These are phyloP conservation scores for Annona squamosa DNA, from an alignment of 164 flowering plant genomes.

Conservation along the genomic window DNA sequence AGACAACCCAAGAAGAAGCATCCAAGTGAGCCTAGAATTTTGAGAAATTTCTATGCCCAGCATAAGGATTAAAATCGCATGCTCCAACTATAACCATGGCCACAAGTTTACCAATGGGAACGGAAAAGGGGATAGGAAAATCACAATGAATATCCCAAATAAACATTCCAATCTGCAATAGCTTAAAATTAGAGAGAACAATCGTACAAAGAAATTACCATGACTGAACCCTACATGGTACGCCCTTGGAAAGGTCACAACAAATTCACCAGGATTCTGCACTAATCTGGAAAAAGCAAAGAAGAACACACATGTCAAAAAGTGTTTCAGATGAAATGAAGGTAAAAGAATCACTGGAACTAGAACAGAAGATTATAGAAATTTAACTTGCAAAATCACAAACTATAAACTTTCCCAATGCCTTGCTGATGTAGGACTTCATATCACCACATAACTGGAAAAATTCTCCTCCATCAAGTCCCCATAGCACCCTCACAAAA, in stretches of 20 bases:
- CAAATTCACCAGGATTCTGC: conserved; percentile 98
- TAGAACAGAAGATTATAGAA: not conserved
- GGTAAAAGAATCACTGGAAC: not conserved
- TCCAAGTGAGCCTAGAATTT: not conserved
- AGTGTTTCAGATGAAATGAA: conserved; percentile 1
- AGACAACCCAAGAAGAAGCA: not conserved
- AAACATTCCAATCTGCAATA: not conserved
- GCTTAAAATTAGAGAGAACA: not conserved
- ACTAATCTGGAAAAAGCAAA: conserved; percentile 49
- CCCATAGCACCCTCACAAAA: no score
- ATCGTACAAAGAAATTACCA: conserved; percentile 32
- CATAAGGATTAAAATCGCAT: not conserved
- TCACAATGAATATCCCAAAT: not conserved
- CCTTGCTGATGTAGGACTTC: no score
- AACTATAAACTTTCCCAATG: not conserved
- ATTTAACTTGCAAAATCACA: not conserved
- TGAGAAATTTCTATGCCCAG: not conserved
- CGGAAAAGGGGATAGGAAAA: not conserved
- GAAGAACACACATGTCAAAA: not conserved
- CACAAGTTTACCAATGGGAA: no score
- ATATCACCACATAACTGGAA: no score
- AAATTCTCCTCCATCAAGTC: no score
- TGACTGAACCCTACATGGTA: conserved; percentile 99
- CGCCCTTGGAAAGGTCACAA: conserved; percentile 98
- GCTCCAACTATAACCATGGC: not conserved